Evolutionary conservation across 2,329 filamentous ascomycete species (phyloP).

Genomic region (Penicillium sp.): DNA sequence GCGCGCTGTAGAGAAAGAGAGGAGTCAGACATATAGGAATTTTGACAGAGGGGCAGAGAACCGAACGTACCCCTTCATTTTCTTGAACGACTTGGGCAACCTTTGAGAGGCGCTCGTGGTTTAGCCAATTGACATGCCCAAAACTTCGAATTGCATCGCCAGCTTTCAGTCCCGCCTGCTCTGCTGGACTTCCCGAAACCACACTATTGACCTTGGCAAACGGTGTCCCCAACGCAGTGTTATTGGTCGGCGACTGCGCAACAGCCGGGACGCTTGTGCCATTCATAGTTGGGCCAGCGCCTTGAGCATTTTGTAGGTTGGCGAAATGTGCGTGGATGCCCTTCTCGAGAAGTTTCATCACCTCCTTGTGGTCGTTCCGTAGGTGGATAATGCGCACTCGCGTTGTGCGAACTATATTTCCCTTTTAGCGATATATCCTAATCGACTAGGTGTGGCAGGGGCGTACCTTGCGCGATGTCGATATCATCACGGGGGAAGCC

Average conservation of each 20-base stretch:
- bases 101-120: conserved; percentile 80
- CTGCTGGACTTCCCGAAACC: conserved; percentile 73
- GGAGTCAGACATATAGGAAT: background rate
- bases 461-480: conserved; percentile 86
- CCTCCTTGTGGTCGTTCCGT: conserved; percentile 86
- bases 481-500: conserved; percentile 91
- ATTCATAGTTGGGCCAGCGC: conserved; percentile 29
- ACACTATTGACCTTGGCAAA: conserved; percentile 93
- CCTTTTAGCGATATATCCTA: conserved; percentile 12
- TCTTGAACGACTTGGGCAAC: conserved; percentile 87
- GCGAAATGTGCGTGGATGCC: conserved; percentile 89
- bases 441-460: background rate
- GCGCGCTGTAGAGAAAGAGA: conserved; percentile 51
- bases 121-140: conserved; percentile 76
- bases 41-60: background rate
- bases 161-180: conserved; percentile 71
- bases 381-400: conserved; percentile 83
- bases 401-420: conserved; percentile 75
- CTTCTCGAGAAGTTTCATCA: conserved; percentile 81
- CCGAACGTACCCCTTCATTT: conserved; percentile 73
- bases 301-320: conserved; percentile 56
- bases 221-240: conserved; percentile 52
- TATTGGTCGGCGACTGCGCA: conserved; percentile 21
- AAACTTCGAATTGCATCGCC: conserved; percentile 84
- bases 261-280: conserved; percentile 17